phyloP scores from a whole-genome alignment of 805 yeast species.

The Komagataella populi region DNA sequence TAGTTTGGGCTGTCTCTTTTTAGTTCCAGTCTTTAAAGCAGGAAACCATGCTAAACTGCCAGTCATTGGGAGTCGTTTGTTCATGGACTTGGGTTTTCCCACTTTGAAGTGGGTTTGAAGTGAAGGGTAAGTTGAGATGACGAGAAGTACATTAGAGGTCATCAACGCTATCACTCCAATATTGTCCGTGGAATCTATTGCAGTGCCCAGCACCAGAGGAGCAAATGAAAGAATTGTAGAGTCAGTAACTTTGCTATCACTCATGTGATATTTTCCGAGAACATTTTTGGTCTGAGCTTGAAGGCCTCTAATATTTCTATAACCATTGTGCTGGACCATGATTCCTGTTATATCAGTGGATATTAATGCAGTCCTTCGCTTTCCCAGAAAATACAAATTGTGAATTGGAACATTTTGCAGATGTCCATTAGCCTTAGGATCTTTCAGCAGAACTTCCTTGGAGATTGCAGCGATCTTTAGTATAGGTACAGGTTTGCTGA shows the following conservation, averaged over 20 bases:
- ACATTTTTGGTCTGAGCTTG: slow-evolving; percentile 33
- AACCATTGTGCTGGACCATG: slow-evolving; percentile 51
- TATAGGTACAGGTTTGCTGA: slow-evolving; percentile 20
- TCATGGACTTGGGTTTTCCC: slow-evolving; percentile 28
- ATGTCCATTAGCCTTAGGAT: slow-evolving; percentile 20
- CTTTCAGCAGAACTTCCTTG: slow-evolving; percentile 7
- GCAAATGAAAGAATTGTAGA: background rate
- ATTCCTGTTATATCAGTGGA: slow-evolving; percentile 44
- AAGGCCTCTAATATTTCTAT: slow-evolving; percentile 39
- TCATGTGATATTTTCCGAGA: slow-evolving; percentile 29
- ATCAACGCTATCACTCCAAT: slow-evolving; percentile 49
- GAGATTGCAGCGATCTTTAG: slow-evolving; percentile 17
- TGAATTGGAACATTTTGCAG: slow-evolving; percentile 21
- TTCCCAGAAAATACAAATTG: slow-evolving; percentile 33
- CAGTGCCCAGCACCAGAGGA: slow-evolving; percentile 31
- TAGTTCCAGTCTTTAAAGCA: slow-evolving; percentile 16
- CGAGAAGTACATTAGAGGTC: slow-evolving; percentile 32
- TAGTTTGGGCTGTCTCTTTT: slow-evolving; percentile 27
- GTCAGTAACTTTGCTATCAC: background rate
- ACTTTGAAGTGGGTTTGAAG: slow-evolving; percentile 39
- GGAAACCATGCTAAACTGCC: slow-evolving; percentile 61
- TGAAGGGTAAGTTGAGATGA: slow-evolving; percentile 41
- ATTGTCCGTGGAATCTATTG: slow-evolving; percentile 46
- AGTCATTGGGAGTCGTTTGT: slow-evolving; percentile 15
- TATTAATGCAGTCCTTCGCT: slow-evolving; percentile 39